These are phyloP conservation scores for Pyrenophora teres DNA, from an alignment of 2,329 filamentous ascomycete genomes.

Conservation along the genomic window DNA sequence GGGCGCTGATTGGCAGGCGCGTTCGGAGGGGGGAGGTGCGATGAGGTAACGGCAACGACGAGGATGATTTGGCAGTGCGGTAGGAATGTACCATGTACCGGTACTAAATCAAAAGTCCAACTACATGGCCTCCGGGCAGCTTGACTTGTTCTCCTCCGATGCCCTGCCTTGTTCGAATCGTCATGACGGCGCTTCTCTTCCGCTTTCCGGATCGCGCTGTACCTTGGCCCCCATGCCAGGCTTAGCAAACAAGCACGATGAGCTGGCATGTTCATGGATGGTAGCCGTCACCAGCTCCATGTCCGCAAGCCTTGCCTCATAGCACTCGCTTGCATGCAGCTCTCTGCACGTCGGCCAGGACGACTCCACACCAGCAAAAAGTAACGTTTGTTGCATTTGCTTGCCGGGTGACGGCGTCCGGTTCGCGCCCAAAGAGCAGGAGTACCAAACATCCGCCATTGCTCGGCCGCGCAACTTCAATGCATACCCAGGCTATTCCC, in stretches of 20 bases:
- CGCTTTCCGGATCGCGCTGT: slow-evolving; percentile 15
- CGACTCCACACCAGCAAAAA: slow-evolving; percentile 14
- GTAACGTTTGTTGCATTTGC: slow-evolving; percentile 9
- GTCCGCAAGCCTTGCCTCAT: slow-evolving; percentile 5
- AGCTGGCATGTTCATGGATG: slow-evolving; percentile 11
- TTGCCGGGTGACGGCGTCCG: not conserved
- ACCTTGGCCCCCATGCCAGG: slow-evolving; percentile 21
- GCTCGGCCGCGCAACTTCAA: slow-evolving; percentile 11
- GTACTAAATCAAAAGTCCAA: not conserved
- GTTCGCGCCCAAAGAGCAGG: slow-evolving; percentile 5
- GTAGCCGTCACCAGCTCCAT: slow-evolving; percentile 14
- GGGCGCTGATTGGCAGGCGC: slow-evolving; percentile 20
- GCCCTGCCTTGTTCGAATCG: slow-evolving; percentile 11
- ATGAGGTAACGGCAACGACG: slow-evolving; percentile 14
- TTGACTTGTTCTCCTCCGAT: not conserved
- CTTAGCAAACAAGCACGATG: slow-evolving; percentile 22
- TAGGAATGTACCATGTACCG: slow-evolving; percentile 6
- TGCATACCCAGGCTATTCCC: slow-evolving; percentile 8
- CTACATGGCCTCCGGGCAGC: not conserved
- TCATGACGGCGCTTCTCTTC: slow-evolving; percentile 12
- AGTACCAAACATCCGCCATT: slow-evolving; percentile 5
- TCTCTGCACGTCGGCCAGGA: slow-evolving; percentile 12
- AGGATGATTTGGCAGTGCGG: not conserved
- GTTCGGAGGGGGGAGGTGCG: slow-evolving; percentile 9
- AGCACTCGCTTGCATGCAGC: slow-evolving; percentile 18